These are phyloP conservation scores for Beta macrorhiza DNA, from an alignment of 179 eudicot genomes.

Conservation along the genomic window DNA sequence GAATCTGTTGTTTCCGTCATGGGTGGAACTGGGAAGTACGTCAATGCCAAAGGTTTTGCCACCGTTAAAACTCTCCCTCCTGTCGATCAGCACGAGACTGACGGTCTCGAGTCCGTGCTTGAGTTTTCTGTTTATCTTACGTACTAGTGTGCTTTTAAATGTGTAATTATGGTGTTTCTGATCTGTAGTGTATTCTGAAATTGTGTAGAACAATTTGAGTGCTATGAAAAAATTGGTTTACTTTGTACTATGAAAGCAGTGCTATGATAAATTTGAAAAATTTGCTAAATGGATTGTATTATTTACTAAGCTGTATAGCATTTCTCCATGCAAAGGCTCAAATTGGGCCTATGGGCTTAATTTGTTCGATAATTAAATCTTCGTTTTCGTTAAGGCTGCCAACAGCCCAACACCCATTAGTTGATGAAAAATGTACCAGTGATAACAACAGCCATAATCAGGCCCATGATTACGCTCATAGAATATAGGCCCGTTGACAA, in stretches of 20 bases:
- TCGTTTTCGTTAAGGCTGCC: too few species aligned
- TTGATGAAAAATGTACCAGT: too few species aligned
- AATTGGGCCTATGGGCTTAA: too few species aligned
- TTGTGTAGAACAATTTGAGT: conserved; percentile 22
- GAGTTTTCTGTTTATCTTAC: conserved; percentile 47
- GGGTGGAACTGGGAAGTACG: conserved; percentile 84
- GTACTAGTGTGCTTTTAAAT: conserved; percentile 6
- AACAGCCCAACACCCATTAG: too few species aligned
- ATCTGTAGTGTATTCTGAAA: conserved; percentile 10
- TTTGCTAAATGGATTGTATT: too few species aligned
- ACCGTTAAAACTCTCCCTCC: conserved; percentile 52
- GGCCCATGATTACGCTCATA: too few species aligned
- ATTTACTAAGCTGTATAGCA: too few species aligned
- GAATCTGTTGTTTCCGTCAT: conserved; percentile 64
- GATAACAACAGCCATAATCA: too few species aligned
- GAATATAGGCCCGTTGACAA: too few species aligned
- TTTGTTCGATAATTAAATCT: too few species aligned
- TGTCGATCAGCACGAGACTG: conserved; percentile 51
- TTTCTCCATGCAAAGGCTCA: too few species aligned
- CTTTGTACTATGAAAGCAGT: neutral
- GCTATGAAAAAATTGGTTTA: neutral
- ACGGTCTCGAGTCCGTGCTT: conserved; percentile 78
- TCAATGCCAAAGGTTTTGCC: conserved; percentile 71
- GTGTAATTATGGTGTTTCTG: conserved; percentile 15
- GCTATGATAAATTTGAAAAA: too few species aligned